Evolutionary conservation across 2,329 filamentous ascomycete genomes (phyloP), one percentile per base, ranked within the genome.

Genomic region (Cercospora canescens): DNA sequence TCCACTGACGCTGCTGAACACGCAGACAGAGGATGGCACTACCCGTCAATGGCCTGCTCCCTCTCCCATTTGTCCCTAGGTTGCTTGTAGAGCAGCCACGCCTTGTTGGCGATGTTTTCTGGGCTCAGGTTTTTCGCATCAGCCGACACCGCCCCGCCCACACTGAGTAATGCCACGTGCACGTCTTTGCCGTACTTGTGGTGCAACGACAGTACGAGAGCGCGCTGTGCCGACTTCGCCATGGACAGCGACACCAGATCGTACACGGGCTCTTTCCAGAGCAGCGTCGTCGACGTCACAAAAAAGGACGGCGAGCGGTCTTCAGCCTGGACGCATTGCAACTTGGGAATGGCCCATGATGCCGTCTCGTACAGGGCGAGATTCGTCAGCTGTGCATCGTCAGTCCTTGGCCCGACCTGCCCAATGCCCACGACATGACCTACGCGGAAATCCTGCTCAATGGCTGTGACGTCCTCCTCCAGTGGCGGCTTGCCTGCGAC

Each of bases 401-500:
- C 48, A 62, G 32, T 37, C 24, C 45, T 55, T 65, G 37, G 59
- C 39, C 30, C 5, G 11, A 34, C 24, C 28, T 3, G 7, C 30
- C n/a, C 16, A 16, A 14, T 30, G 16, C 30, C 7, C 21, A 50
- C 41, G n/a, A 32, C 41, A 12, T 28, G n/a, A 32, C 30, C 65
- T 71, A 85, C 84, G 72, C 80, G 81, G 61, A 86, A 82, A 63
- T 86, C 84, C 60, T 81, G 77, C 30, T 85, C 75, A 9, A 87
- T 80, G 16, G 83, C 81, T 50, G 80, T 76, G 1, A 82, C 76
- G 2, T 70, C 72, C 57, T 81, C 80, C 35, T 79, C 76, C 6
- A 86, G 72, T 0, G 83, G 75, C 3, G 77, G 74, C 26, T 78
- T 80, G 0, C 79, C 77, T 6, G 77, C 77, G 1, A 86, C 81